Evolutionary conservation across 163 green algal genomes (phyloP).

Genomic region (Scenedesmus sp.): DNA sequence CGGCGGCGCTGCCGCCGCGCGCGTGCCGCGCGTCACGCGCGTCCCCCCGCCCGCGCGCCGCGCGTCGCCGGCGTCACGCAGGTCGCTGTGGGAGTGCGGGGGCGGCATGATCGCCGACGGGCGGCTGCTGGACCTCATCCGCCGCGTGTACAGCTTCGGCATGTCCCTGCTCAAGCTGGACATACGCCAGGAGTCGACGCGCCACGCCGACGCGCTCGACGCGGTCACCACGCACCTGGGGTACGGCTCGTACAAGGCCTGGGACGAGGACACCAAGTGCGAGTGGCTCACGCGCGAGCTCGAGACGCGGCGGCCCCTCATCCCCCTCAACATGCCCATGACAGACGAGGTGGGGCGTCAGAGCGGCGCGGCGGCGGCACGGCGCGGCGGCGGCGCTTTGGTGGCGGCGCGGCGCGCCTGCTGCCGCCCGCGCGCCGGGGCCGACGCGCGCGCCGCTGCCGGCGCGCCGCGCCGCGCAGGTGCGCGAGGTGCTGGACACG

Average conservation of each 20-base stretch:
- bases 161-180: constrained; percentile 96
- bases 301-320: constrained; percentile 75
- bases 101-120: constrained; percentile 86
- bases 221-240: constrained; percentile 87
- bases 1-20: neutral
- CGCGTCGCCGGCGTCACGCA: constrained; percentile 16
- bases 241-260: constrained; percentile 80
- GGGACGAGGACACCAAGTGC: constrained; percentile 82
- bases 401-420: too few species aligned
- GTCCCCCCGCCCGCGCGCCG: neutral
- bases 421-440: too few species aligned
- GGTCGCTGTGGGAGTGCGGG: constrained; percentile 85
- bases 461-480: constrained; percentile 23
- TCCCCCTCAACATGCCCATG: constrained; percentile 84
- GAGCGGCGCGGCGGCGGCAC: neutral
- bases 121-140: constrained; percentile 91
- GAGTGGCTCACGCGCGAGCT: constrained; percentile 82
- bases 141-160: constrained; percentile 91
- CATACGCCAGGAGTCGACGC: constrained; percentile 84
- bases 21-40: neutral
- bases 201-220: constrained; percentile 87
- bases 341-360: constrained; percentile 55
- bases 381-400: neutral
- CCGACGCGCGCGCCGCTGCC: too few species aligned
- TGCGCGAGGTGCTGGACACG: constrained; percentile 85